phyloP scores from a whole-genome alignment of 768 basidiomycete species.

The Rubroboletus pulcherrimus region DNA sequence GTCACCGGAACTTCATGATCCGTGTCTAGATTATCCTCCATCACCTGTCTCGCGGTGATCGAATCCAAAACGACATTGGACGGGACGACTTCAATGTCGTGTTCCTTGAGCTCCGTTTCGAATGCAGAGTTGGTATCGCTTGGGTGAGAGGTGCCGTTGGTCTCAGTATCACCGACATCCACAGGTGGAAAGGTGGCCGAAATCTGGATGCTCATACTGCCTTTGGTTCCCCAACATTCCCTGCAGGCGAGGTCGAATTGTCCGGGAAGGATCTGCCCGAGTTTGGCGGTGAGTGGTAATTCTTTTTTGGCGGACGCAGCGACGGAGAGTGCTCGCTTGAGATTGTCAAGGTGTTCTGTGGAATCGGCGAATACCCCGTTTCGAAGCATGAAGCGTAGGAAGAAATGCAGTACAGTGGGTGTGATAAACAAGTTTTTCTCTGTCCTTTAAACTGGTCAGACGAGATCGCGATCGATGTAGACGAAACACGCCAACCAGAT shows the following conservation, averaged over 20 bases:
- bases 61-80: constrained; percentile 26
- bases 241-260: constrained; percentile 48
- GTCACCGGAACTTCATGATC: constrained; percentile 15
- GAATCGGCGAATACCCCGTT: constrained; percentile 39
- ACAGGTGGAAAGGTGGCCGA: constrained; percentile 1
- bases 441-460: constrained; percentile 32
- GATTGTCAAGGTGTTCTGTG: constrained; percentile 16
- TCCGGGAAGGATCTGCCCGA: constrained; percentile 39
- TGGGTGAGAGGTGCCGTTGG: neutral
- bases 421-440: constrained; percentile 40
- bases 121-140: constrained; percentile 21
- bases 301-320: constrained; percentile 37
- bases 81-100: constrained; percentile 28
- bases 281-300: constrained; percentile 39
- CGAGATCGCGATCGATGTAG: neutral
- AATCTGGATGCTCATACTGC: constrained; percentile 29
- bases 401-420: constrained; percentile 44
- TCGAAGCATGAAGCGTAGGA: constrained; percentile 43
- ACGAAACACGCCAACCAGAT: constrained; percentile 47
- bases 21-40: constrained; percentile 31
- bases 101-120: constrained; percentile 38
- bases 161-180: neutral
- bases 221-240: constrained; percentile 45
- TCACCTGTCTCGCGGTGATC: constrained; percentile 23
- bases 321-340: constrained; percentile 45